Conservation (phyloP, 2,329 filamentous ascomycete species). For the Talaromyces sp. region DNA sequence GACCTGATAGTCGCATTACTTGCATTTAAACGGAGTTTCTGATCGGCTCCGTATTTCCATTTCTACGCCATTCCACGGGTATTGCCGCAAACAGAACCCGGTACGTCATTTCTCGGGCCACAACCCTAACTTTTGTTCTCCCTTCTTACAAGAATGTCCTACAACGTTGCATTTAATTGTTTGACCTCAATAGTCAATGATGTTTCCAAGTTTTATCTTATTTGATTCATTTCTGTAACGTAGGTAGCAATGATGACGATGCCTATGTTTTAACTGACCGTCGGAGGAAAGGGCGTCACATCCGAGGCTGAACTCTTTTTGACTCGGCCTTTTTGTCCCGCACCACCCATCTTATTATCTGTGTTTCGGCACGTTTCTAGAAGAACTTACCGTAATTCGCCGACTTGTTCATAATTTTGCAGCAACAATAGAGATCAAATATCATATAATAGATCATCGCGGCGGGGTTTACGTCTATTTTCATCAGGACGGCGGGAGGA, state of each 20-base stretch:
- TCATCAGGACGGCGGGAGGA: neutral
- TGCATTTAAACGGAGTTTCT: neutral
- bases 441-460: neutral
- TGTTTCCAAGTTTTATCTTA: neutral
- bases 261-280: neutral
- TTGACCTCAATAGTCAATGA: neutral
- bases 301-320: neutral
- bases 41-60: neutral
- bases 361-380: neutral
- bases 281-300: neutral
- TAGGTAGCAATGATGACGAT: neutral
- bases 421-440: neutral
- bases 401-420: too few relatives aligned
- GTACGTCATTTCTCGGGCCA: conserved; percentile 1
- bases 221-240: neutral
- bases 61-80: conserved; percentile 3
- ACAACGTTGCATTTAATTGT: neutral
- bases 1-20: neutral
- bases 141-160: neutral
- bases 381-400: neutral
- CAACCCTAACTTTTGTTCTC: neutral
- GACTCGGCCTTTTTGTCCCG: conserved; percentile 1
- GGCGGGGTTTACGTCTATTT: neutral
- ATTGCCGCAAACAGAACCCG: neutral
- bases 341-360: neutral